Percentiles rank a stretch among this genome's conserved stretches.
These are phyloP conservation scores for Staphylotrichum tortipilum DNA, from an alignment of 495 filamentous ascomycete species.

Conservation along the genomic window DNA sequence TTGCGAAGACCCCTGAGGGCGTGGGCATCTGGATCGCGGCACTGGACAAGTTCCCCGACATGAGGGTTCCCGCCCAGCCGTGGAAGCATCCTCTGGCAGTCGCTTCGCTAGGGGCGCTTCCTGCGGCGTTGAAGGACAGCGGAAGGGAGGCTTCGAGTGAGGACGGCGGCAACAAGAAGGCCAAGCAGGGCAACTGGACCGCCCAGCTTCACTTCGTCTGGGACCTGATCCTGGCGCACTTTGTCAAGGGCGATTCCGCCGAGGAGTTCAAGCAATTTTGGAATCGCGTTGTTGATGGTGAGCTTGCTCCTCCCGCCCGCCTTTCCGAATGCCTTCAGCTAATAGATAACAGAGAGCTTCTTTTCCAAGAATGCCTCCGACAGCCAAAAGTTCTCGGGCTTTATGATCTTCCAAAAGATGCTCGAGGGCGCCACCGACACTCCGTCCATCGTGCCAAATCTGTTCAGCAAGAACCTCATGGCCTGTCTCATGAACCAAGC, in stretches of 20 bases:
- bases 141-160: slow-evolving; percentile 46
- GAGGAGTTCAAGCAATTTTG: slow-evolving; percentile 70
- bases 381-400: slow-evolving; percentile 84
- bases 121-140: slow-evolving; percentile 72
- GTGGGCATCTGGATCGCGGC: slow-evolving; percentile 78
- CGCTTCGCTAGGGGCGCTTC: slow-evolving; percentile 53
- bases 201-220: slow-evolving; percentile 82
- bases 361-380: slow-evolving; percentile 73
- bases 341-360: slow-evolving; percentile 53
- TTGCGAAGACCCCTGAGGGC: slow-evolving; percentile 74
- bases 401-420: slow-evolving; percentile 71
- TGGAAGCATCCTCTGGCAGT: slow-evolving; percentile 71
- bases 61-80: slow-evolving; percentile 53
- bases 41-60: slow-evolving; percentile 52
- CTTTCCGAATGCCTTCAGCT: slow-evolving; percentile 10
- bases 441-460: slow-evolving; percentile 22
- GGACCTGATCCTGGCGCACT: slow-evolving; percentile 59
- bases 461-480: slow-evolving; percentile 80
- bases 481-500: slow-evolving; percentile 81
- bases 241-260: slow-evolving; percentile 22
- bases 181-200: slow-evolving; percentile 57
- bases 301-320: slow-evolving; percentile 26
- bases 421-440: slow-evolving; percentile 41
- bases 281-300: slow-evolving; percentile 80
- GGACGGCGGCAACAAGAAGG: slow-evolving; percentile 31